A percentile compares a stretch with the other conserved stretches of the same genome.
Evolutionary conservation across 2,329 filamentous ascomycete species (phyloP).

Genomic region (Pseudopyricularia javanii): DNA sequence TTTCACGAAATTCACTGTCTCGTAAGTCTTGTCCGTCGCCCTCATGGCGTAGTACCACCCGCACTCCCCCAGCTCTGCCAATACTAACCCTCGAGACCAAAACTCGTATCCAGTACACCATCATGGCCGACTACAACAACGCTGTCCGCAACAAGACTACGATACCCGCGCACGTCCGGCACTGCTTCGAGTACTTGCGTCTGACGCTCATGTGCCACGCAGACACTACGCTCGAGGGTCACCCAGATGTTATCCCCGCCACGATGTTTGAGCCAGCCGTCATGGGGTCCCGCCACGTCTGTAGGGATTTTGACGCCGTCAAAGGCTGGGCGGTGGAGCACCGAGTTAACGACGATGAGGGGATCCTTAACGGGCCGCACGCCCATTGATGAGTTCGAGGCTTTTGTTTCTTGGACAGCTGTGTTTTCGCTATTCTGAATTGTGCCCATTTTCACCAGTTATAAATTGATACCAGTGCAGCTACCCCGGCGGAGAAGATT

Average conservation of each 20-base stretch:
- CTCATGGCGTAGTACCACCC: neutral
- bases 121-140: neutral
- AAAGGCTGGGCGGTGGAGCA: constrained; percentile 5
- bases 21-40: neutral
- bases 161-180: constrained; percentile 7
- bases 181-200: constrained; percentile 11
- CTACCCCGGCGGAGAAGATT: too few relatives aligned
- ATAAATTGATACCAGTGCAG: too few relatives aligned
- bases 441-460: too few relatives aligned
- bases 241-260: constrained; percentile 1
- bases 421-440: too few relatives aligned
- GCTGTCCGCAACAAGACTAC: neutral
- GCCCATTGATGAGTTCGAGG: neutral
- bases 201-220: constrained; percentile 9
- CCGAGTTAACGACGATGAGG: neutral
- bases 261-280: neutral
- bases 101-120: neutral
- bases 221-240: constrained; percentile 10
- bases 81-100: too few relatives aligned
- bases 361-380: neutral
- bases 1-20: neutral
- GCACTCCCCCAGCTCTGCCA: too few relatives aligned
- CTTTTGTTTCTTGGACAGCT: neutral
- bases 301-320: constrained; percentile 7
- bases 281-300: constrained; percentile 4